phyloP scores from a whole-genome alignment of 371 early-diverging fungal species.

The Nematocida sp. region DNA sequence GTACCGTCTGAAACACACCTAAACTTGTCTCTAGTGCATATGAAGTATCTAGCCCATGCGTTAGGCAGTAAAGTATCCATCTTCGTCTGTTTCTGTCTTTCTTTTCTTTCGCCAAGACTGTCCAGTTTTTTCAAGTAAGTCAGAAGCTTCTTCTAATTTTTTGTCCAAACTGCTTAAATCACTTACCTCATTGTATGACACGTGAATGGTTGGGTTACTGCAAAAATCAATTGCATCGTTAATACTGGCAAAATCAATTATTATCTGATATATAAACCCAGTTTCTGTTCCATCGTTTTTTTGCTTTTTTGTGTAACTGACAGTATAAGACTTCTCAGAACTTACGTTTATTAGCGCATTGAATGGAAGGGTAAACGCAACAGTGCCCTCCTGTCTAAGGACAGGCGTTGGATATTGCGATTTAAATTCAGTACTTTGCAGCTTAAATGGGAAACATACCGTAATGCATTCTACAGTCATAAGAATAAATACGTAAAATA shows the following conservation, averaged over 20 bases:
- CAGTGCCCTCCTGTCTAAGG: constrained; percentile 34
- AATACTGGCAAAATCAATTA: constrained; percentile 42
- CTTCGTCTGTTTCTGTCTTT: constrained; percentile 17
- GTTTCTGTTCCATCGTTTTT: not conserved
- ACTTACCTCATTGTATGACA: not conserved
- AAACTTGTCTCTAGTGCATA: no score
- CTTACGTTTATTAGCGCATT: constrained; percentile 11
- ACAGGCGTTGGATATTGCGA: not conserved
- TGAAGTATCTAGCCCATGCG: no score
- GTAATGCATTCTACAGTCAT: not conserved
- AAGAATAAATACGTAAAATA: not conserved
- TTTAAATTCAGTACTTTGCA: constrained; percentile 20
- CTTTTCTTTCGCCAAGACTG: constrained; percentile 46
- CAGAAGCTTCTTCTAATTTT: constrained; percentile 24
- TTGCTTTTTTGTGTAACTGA: not conserved
- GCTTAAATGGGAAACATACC: constrained; percentile 30
- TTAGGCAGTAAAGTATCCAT: constrained; percentile 29
- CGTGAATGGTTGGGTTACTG: not conserved
- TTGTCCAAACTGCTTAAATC: not conserved
- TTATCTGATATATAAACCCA: not conserved
- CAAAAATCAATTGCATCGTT: constrained; percentile 48
- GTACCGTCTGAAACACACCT: no score
- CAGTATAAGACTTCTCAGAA: constrained; percentile 33
- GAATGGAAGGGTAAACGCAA: constrained; percentile 37
- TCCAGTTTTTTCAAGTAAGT: constrained; percentile 25